A percentile compares a stretch with the other conserved stretches of the same genome.
These are phyloP conservation scores for Cladobotryum mycophilum DNA, from an alignment of 2,329 filamentous ascomycete species.

Conservation along the genomic window DNA sequence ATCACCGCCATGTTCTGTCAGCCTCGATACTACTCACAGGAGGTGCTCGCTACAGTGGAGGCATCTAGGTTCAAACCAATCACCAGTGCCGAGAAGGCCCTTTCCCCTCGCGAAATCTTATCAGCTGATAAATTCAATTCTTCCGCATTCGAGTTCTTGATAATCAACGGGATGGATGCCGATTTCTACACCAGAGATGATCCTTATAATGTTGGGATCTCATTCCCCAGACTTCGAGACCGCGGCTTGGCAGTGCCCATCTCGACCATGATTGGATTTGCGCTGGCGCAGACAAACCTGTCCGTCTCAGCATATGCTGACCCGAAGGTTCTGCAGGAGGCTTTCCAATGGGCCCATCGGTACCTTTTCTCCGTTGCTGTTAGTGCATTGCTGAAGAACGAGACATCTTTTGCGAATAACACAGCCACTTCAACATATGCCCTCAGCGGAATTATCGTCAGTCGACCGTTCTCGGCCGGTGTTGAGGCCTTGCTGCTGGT, in stretches of 20 bases:
- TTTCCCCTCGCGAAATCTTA: conserved; percentile 13
- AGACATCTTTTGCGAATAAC: neutral
- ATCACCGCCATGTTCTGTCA: conserved; percentile 22
- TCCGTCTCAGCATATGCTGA: conserved; percentile 8
- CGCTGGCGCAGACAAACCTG: conserved; percentile 17
- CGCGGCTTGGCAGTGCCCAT: conserved; percentile 15
- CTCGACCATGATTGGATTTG: conserved; percentile 30
- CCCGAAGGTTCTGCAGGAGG: conserved; percentile 1
- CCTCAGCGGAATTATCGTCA: conserved; percentile 27
- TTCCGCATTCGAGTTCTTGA: conserved; percentile 28
- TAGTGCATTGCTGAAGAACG: conserved; percentile 13
- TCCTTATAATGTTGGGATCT: too few relatives aligned
- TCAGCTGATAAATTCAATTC: conserved; percentile 26
- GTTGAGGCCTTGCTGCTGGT: conserved; percentile 24
- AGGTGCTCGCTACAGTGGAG: conserved; percentile 20
- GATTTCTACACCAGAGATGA: neutral
- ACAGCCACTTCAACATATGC: conserved; percentile 12
- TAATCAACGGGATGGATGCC: conserved; percentile 22
- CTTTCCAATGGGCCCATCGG: conserved; percentile 22
- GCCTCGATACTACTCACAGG: conserved; percentile 5
- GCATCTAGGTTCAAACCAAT: conserved; percentile 9
- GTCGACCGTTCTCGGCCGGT: conserved; percentile 22
- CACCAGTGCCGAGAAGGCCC: neutral
- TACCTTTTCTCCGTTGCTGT: conserved; percentile 26
- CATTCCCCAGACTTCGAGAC: neutral